Evolutionary conservation across 2,329 filamentous ascomycete species (phyloP), one percentile per base, ranked within the genome.

Genomic region (Aspergillus niger): DNA sequence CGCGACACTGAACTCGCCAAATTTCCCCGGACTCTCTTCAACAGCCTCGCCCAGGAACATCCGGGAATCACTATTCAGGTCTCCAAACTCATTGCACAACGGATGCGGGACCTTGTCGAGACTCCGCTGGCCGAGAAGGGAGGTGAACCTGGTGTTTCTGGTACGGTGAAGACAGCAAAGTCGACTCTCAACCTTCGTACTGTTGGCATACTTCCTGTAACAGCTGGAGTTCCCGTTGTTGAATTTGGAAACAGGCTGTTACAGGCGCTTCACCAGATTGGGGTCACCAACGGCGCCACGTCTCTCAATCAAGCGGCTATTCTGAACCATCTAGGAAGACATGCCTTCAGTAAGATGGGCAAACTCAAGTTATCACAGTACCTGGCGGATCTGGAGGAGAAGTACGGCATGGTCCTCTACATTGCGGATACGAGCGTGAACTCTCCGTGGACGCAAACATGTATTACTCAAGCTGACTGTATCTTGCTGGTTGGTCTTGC

Each of bases 11-110:
- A 99, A 73, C 80, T 99, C 28, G 94, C 96, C 60, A 98, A 97
- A 70, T 97, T 99, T 62, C 95, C 95, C 0, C 91, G 94, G 60
- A 97, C 92, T 0, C 80, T 99, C 1, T 99, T 99, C 82, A 99
- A 99, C 81, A 99, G 95, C 72, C 85, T 99, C 56, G 95, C 95
- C 0, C 90, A 97, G 72, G 95, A 99, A 72, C 95, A 99, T 71
- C 95, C 95, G 5, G 96, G 92, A 47, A 99, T 99, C 71, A 98
- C 95, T 0, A 98, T 99, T 75, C 97, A 98, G 76, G 96, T 99
- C 28, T 98, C 95, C 1, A 99, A 98, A 76, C 95, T 99, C 67
- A 97, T 99, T 69, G 95, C 95, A 0, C 92, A 93, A 38, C 88
- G 95, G 3, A 98, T 99, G 95, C 85, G 94, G 62, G 86, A 91